A percentile compares a stretch with the other conserved stretches of the same genome.
These are phyloP conservation scores for Taphrina pruni DNA, from an alignment of 1,139 yeast species.

Conservation along the genomic window DNA sequence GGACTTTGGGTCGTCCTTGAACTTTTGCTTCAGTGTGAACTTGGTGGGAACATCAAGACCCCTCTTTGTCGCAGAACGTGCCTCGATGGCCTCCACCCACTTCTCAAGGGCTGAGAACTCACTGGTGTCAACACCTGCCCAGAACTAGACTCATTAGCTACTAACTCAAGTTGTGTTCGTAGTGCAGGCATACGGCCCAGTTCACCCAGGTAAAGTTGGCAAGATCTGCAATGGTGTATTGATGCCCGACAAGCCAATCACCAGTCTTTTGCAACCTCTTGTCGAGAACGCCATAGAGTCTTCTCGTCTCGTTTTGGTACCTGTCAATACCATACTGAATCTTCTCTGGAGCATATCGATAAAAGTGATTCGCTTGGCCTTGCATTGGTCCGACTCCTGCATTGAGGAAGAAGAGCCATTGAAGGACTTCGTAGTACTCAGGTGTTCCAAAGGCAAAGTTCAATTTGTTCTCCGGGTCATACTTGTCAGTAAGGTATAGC, in stretches of 20 bases:
- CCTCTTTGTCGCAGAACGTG: constrained; percentile 32
- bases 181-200: constrained; percentile 12
- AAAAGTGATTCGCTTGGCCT: constrained; percentile 64
- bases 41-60: constrained; percentile 36
- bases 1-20: constrained; percentile 23
- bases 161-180: neutral
- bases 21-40: constrained; percentile 36
- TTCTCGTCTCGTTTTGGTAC: constrained; percentile 59
- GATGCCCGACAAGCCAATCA: constrained; percentile 64
- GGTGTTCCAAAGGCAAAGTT: constrained; percentile 57
- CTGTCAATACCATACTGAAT: constrained; percentile 62
- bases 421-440: constrained; percentile 49
- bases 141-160: constrained; percentile 1
- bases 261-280: constrained; percentile 55
- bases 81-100: constrained; percentile 35
- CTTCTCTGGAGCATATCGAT: constrained; percentile 56
- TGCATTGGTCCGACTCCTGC: constrained; percentile 68
- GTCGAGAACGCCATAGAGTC: constrained; percentile 63
- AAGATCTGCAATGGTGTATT: constrained; percentile 62
- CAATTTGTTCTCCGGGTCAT: constrained; percentile 60
- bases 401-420: constrained; percentile 63
- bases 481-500: constrained; percentile 62
- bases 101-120: constrained; percentile 26
- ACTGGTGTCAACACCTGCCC: constrained; percentile 38
- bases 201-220: constrained; percentile 55